Evolutionary conservation across 2,329 filamentous ascomycete species (phyloP), one percentile per base, ranked within the genome.

Genomic region (Taxawa tesnikishii): DNA sequence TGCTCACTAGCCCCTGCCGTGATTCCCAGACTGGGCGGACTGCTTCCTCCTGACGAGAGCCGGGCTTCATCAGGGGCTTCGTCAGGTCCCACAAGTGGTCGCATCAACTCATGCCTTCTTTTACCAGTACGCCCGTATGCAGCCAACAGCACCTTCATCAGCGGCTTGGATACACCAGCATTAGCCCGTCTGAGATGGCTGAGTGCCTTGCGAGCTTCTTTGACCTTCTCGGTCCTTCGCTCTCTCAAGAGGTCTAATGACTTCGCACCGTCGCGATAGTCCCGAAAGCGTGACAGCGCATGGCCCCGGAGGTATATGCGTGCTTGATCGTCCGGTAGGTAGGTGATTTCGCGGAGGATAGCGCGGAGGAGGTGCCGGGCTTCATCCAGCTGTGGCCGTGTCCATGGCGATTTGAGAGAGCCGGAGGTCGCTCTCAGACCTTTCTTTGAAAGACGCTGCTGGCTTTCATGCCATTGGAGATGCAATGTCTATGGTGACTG

Each of bases 71-170:
- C 6, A 7, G 18, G 19, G 14, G 10, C 15, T 8, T 26, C 12
- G 3, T 53, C 38, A 5, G 44, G 45, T 12, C 32, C 38, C 21
- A 58, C 38, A 17, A 65, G 40, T 4, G 47, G 44, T 4, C 43
- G 37, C 37, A 73, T 33, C 18, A 77, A 47, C 7, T 64, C 51
- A 36, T 65, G 56, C 42, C 68, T 60, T 18, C 68, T 57, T 40
- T 53, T 61, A 6, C 73, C 73, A 18, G 55, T 58, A 31, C 74
- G 64, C 10, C 71, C 74, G 43, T 77, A 78, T 10, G 72, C 61
- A 37, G 64, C 50, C 18, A 61, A 51, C 13, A 79, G 51, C 8
- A 75, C 56, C 33, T 63, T 68, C 27, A 65, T 54, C 12, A 78
- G 49, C 10, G 63, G 59, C 10, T 50, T 50, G 10, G 53, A 41